These are phyloP conservation scores for Cyberlindnera misumaiensis DNA, from an alignment of 805 yeast species.

Conservation along the genomic window DNA sequence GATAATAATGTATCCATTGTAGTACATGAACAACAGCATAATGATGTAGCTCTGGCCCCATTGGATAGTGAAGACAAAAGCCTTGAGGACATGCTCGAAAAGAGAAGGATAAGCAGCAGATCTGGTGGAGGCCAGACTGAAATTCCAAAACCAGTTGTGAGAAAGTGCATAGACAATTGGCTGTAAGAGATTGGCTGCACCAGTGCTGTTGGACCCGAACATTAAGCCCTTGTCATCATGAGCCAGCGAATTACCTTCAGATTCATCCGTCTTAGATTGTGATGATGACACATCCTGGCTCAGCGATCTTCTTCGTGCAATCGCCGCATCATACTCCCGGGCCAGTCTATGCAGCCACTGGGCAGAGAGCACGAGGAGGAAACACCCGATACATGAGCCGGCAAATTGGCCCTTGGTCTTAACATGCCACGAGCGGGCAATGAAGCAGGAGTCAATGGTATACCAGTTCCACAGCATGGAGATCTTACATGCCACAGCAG, in stretches of 20 bases:
- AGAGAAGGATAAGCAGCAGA: slow-evolving; percentile 31
- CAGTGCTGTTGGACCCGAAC: slow-evolving; percentile 13
- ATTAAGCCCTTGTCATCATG: slow-evolving; percentile 9
- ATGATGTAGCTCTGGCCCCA: slow-evolving; percentile 60
- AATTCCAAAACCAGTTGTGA: slow-evolving; percentile 24
- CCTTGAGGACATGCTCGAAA: slow-evolving; percentile 45
- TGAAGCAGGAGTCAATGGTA: slow-evolving; percentile 58
- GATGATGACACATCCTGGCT: neutral
- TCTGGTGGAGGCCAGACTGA: neutral
- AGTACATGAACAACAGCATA: slow-evolving; percentile 71
- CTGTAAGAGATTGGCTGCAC: slow-evolving; percentile 10
- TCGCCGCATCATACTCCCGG: slow-evolving; percentile 43
- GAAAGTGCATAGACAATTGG: slow-evolving; percentile 22
- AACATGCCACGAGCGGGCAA: slow-evolving; percentile 59
- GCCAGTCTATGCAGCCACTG: slow-evolving; percentile 51
- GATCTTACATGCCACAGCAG: neutral
- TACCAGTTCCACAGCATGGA: slow-evolving; percentile 71
- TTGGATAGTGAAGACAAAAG: slow-evolving; percentile 45
- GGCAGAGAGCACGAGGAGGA: slow-evolving; percentile 47
- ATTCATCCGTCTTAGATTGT: slow-evolving; percentile 1
- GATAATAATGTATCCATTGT: slow-evolving; percentile 61
- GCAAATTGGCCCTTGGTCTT: slow-evolving; percentile 55
- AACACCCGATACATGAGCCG: slow-evolving; percentile 68
- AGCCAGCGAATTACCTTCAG: slow-evolving; percentile 2
- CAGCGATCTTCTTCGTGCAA: slow-evolving; percentile 22